These are phyloP conservation scores for Mikania micrantha DNA, from an alignment of 129 eudicot species.

Conservation along the genomic window DNA sequence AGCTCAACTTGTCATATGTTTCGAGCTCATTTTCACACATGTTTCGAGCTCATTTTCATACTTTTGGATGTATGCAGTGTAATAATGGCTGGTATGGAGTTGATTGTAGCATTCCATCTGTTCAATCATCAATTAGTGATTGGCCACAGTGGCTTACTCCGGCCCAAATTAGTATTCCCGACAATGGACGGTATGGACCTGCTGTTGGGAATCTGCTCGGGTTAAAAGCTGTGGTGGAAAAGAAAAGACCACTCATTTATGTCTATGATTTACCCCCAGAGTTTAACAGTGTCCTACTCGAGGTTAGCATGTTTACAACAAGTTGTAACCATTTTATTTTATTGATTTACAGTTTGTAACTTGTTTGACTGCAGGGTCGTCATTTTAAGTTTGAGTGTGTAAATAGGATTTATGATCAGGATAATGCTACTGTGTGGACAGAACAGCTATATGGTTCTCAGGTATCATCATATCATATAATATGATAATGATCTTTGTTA, in stretches of 20 bases:
- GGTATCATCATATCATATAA: slow-evolving; percentile 46
- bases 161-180: slow-evolving; percentile 59
- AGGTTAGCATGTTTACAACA: slow-evolving; percentile 48
- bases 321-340: slow-evolving; percentile 7
- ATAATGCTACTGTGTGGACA: slow-evolving; percentile 80
- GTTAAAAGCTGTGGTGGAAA: slow-evolving; percentile 65
- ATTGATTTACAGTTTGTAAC: neutral
- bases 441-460: slow-evolving; percentile 90
- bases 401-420: slow-evolving; percentile 73
- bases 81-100: slow-evolving; percentile 89
- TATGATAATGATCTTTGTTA: neutral
- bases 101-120: slow-evolving; percentile 92
- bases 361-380: slow-evolving; percentile 63
- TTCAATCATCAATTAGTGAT: slow-evolving; percentile 44
- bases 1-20: neutral
- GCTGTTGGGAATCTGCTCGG: slow-evolving; percentile 22
- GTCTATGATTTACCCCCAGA: slow-evolving; percentile 90
- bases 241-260: slow-evolving; percentile 86
- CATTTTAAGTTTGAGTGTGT: slow-evolving; percentile 90
- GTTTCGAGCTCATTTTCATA: neutral
- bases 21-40: neutral
- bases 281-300: slow-evolving; percentile 78
- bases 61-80: slow-evolving; percentile 43
- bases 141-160: slow-evolving; percentile 98
- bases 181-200: slow-evolving; percentile 22